A percentile compares a stretch with the other conserved stretches of the same genome.
These are phyloP conservation scores for Basidioascus undulatus DNA, from an alignment of 768 basidiomycete species.

Conservation along the genomic window DNA sequence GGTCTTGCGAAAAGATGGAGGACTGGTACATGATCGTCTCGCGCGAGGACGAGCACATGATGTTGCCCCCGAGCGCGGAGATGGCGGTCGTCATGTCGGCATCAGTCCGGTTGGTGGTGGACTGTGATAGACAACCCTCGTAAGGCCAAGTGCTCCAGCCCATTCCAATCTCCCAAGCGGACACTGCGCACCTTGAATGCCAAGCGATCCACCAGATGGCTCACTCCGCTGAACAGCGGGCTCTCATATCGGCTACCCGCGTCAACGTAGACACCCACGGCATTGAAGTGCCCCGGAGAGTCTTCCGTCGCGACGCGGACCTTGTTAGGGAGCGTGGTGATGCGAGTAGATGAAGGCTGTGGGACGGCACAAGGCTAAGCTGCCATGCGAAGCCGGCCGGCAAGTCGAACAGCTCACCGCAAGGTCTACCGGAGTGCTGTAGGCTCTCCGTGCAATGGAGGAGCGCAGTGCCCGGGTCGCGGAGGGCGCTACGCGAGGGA, in stretches of 20 bases:
- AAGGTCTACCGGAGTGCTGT: too few relatives aligned
- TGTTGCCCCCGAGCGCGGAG: constrained; percentile 69
- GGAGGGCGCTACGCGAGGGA: too few relatives aligned
- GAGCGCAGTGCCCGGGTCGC: too few relatives aligned
- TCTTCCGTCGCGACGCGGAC: constrained; percentile 75
- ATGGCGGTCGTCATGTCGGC: constrained; percentile 59
- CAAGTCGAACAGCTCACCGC: too few relatives aligned
- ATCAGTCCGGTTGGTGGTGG: constrained; percentile 42
- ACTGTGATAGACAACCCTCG: constrained; percentile 29
- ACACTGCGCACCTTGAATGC: constrained; percentile 60
- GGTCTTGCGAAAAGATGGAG: constrained; percentile 63
- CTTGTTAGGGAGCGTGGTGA: constrained; percentile 77
- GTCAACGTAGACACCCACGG: constrained; percentile 78
- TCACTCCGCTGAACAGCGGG: constrained; percentile 43
- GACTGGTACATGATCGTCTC: constrained; percentile 98
- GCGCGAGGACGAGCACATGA: constrained; percentile 67
- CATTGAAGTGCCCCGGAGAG: constrained; percentile 80
- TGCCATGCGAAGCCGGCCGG: too few relatives aligned
- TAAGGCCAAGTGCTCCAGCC: neutral
- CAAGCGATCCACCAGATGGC: constrained; percentile 82
- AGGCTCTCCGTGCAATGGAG: too few relatives aligned
- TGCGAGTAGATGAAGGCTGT: too few relatives aligned
- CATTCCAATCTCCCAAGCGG: neutral
- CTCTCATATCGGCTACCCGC: constrained; percentile 80
- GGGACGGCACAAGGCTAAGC: too few relatives aligned